Evolutionary conservation across 2,329 filamentous ascomycete genomes (phyloP), one percentile per base, ranked within the genome.

Genomic region (Colletotrichum lini): DNA sequence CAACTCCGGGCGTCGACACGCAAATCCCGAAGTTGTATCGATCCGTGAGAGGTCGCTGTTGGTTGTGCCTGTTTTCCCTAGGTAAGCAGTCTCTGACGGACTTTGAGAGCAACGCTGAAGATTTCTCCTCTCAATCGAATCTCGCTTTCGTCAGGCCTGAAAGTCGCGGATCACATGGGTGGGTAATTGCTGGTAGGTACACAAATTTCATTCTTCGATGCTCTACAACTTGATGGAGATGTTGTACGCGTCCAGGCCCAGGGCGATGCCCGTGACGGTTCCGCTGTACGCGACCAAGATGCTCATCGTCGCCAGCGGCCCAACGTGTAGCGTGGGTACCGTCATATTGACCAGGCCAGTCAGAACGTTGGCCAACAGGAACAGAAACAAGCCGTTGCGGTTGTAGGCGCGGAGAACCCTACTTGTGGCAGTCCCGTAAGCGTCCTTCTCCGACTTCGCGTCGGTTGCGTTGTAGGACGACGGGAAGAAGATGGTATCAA

Each of bases 311-410:
- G 84, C 80, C 3, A 87, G 76, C 10, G 89, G 88, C 5, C 86
- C 86, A 73, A 93, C 90, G 78, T 96, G 88, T 74, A 98, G 82
- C 3, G 96, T 99, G 49, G 92, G 91, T 65, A 98, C 81, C 4
- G 91, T 93, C 86, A 99, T 86, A 80, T 99, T 99, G 65, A 98
- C 92, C 18, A 94, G 79, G 0, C 96, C 96, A 0, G 96, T 99
- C 73, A 98, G 82, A 57, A 99, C 82, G 78, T 99, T 99, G 2
- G 96, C 95, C 47, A 95, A 78, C 70, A 99, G 81, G 79, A 99
- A 99, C 0, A 98, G 82, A 0, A 90, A 90, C 57, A 99, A 84
- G 0, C 96, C 95, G 76, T 98, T 98, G 65, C 93, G 89, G 79
- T 99, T 99, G 79, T 93, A 97, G 0, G 94, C 93, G 56, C 90